Conservation (phyloP, 2,329 filamentous ascomycete species). For the Colletotrichum australisinense region DNA sequence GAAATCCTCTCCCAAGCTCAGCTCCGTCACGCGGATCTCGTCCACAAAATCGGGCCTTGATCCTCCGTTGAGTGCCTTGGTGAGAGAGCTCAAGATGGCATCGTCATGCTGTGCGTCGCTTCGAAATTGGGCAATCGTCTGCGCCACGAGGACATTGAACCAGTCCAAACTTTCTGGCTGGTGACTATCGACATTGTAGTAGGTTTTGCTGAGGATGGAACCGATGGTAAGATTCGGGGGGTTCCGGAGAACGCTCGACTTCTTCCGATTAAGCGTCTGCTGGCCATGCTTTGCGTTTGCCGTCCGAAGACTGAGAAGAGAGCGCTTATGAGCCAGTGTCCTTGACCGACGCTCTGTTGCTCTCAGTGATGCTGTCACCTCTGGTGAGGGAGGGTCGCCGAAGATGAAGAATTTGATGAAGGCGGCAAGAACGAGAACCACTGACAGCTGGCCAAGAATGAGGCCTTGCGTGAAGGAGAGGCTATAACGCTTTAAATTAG, state of each 20-base stretch:
- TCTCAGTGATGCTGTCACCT: conserved; percentile 80
- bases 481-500: conserved; percentile 52
- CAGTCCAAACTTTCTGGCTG: conserved; percentile 97
- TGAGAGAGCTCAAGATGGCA: conserved; percentile 87
- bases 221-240: conserved; percentile 86
- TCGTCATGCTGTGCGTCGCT: conserved; percentile 93
- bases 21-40: conserved; percentile 92
- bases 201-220: conserved; percentile 95
- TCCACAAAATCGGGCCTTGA: conserved; percentile 92
- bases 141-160: conserved; percentile 98
- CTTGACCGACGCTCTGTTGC: conserved; percentile 80
- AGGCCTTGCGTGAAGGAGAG: conserved; percentile 95
- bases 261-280: conserved; percentile 68
- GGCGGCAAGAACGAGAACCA: conserved; percentile 88
- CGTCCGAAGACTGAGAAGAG: conserved; percentile 72
- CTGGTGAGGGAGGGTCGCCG: conserved; percentile 87
- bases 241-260: conserved; percentile 78
- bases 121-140: conserved; percentile 95
- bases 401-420: conserved; percentile 99
- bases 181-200: conserved; percentile 95
- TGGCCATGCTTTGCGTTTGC: conserved; percentile 52
- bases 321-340: conserved; percentile 81
- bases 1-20: conserved; percentile 95
- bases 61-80: conserved; percentile 86
- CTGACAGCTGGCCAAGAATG: conserved; percentile 90